Conservation (phyloP, 305 asterid species). For the Fraxinus baroniana region DNA sequence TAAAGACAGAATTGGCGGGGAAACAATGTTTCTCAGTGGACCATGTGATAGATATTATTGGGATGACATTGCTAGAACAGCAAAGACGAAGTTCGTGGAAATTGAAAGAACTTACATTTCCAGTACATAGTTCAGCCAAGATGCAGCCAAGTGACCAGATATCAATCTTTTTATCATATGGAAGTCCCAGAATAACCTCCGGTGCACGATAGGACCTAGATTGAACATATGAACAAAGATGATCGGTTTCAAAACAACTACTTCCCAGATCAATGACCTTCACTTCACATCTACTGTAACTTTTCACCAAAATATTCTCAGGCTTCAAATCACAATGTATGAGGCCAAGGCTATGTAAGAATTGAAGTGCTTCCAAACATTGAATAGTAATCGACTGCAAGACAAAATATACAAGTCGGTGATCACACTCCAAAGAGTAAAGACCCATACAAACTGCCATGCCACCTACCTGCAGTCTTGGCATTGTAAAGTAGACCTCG, state of each 20-base stretch:
- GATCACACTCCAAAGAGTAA: constrained; percentile 9
- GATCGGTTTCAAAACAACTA: constrained; percentile 95
- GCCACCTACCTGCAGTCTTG: constrained; percentile 84
- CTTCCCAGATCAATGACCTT: constrained; percentile 99
- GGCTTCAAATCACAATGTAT: constrained; percentile 99
- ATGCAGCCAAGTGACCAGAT: constrained; percentile 99
- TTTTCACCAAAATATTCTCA: constrained; percentile 95
- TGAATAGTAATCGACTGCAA: constrained; percentile 92
- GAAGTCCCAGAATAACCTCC: constrained; percentile 93
- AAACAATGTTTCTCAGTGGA: neutral
- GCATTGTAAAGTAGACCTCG: constrained; percentile 98
- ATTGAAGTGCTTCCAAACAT: constrained; percentile 94
- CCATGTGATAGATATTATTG: neutral
- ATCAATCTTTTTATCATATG: constrained; percentile 90
- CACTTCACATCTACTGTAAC: constrained; percentile 98
- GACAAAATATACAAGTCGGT: constrained; percentile 27
- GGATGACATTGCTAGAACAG: neutral
- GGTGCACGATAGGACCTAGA: constrained; percentile 98
- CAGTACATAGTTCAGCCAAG: constrained; percentile 97
- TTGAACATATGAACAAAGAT: constrained; percentile 96
- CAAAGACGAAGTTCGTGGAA: neutral
- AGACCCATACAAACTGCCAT: constrained; percentile 13
- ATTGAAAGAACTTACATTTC: constrained; percentile 72
- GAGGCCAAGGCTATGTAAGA: constrained; percentile 89
- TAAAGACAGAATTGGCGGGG: neutral